A percentile compares a stretch with the other conserved stretches of the same genome.
Evolutionary conservation across 192 early-diverging fungal species (phyloP).

Genomic region (Coemansia asiatica): DNA sequence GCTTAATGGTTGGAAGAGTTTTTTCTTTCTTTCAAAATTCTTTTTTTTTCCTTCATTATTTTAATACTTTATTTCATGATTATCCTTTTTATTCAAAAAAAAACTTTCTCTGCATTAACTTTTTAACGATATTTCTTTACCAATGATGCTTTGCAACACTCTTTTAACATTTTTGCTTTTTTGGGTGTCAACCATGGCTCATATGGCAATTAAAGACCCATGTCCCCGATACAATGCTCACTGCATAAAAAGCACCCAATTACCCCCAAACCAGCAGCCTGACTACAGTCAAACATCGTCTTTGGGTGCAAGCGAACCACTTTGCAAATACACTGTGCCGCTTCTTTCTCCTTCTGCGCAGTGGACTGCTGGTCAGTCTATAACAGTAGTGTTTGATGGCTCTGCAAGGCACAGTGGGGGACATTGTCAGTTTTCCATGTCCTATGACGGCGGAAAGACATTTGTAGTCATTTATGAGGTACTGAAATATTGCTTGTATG

Average conservation of each 20-base stretch:
- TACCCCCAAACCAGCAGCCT: neutral
- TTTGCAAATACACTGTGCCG: constrained; percentile 18
- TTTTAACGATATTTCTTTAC: neutral
- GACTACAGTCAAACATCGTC: constrained; percentile 15
- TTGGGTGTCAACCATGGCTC: neutral
- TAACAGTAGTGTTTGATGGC: constrained; percentile 9
- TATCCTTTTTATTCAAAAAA: neutral
- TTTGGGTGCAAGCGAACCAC: neutral
- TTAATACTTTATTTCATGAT: too few relatives aligned
- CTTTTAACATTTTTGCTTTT: neutral
- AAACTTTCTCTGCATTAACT: neutral
- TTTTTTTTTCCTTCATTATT: too few relatives aligned
- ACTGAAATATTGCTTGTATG: constrained; percentile 1
- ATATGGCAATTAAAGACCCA: neutral
- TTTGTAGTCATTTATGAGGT: constrained; percentile 51
- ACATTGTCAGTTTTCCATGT: constrained; percentile 53
- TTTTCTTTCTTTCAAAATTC: too few relatives aligned
- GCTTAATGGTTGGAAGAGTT: too few relatives aligned
- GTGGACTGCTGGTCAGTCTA: constrained; percentile 19
- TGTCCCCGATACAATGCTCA: constrained; percentile 10
- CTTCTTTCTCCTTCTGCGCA: constrained; percentile 15
- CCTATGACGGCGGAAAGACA: constrained; percentile 41
- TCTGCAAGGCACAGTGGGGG: constrained; percentile 35
- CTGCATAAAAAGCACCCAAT: neutral
- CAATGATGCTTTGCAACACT: neutral